Base-by-base conservation (phyloP, 371 early-diverging fungal species). In the Mucor piriformis region DNA sequence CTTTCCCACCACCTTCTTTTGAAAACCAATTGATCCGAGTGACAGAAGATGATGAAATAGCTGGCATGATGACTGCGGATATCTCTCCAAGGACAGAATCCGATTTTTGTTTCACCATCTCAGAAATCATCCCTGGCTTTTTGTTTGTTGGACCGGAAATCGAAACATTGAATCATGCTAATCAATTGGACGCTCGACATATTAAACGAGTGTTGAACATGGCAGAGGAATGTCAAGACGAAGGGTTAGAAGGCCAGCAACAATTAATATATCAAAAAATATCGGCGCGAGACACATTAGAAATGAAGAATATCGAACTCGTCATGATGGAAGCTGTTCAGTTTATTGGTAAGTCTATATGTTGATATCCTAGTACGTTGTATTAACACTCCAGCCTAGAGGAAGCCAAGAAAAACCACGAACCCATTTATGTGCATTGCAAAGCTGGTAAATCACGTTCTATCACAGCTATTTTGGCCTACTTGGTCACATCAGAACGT, bases 381-480 rank as follows among this genome's bases (percentile, higher is more conserved):
- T n/a, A n/a, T n/a, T n/a, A n/a, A n/a, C n/a, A n/a, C n/a, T n/a
- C n/a, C n/a, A n/a, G n/a, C n/a, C n/a, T n/a, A 81, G 81, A 77
- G 62, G 71, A 73, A 12, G 64, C 73, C 16, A 76, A 77, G 42
- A 74, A 76, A 18, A 54, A 74, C 24, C 80, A 82, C 38, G 77
- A 76, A 43, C 79, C 84, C 3, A 87, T 91, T 37, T 89, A 92
- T 55, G 91, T 94, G 0, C 94, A 94, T 64, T 94, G 94, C 74
- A 88, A 89, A 59, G 93, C 92, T 2, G 94, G 94, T 20, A 86
- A 88, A 58, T 92, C 92, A 2, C 83, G 94, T 16, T 92, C 92
- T 0, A 90, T 87, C 6, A 90, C 90, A 0, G 90, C 85, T 10
- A 91, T 91, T 16, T 70, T 94, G 11, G 93, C 88, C 0, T 91